A percentile compares a stretch with the other conserved stretches of the same genome.
These are phyloP conservation scores for Trichoderma hamatum DNA, from an alignment of 2,329 filamentous ascomycete genomes.

Conservation along the genomic window DNA sequence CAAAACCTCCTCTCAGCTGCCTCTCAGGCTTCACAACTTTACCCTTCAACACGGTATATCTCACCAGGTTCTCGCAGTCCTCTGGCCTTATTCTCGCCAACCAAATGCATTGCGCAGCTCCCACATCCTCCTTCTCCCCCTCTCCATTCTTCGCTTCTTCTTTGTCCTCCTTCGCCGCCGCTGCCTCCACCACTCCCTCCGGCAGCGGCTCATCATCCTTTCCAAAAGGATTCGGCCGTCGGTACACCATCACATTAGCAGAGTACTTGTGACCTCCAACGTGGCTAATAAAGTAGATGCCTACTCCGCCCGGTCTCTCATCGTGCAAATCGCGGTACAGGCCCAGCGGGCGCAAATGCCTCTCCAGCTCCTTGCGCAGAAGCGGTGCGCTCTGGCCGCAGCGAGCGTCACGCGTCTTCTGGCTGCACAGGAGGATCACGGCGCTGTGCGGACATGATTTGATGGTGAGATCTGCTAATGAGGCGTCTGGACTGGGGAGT, in stretches of 20 bases:
- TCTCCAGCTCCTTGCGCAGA: constrained; percentile 83
- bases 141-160: neutral
- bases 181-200: constrained; percentile 33
- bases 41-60: constrained; percentile 86
- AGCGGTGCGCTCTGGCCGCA: constrained; percentile 93
- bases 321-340: constrained; percentile 87
- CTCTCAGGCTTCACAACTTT: constrained; percentile 89
- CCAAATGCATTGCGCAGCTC: constrained; percentile 90
- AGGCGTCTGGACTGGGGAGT: constrained; percentile 37
- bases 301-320: constrained; percentile 85
- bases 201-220: constrained; percentile 47
- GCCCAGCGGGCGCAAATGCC: constrained; percentile 81
- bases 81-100: constrained; percentile 80
- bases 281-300: constrained; percentile 95
- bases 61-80: constrained; percentile 90
- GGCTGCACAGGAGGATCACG: constrained; percentile 90
- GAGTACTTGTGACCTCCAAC: constrained; percentile 96
- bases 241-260: constrained; percentile 92
- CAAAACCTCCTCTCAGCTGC: constrained; percentile 88
- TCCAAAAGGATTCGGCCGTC: constrained; percentile 63
- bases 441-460: constrained; percentile 76
- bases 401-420: constrained; percentile 89
- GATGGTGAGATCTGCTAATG: constrained; percentile 38
- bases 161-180: constrained; percentile 35
- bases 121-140: constrained; percentile 43